Evolutionary conservation across 768 basidiomycete genomes (phyloP).

Genomic region (Pisolithus albus): DNA sequence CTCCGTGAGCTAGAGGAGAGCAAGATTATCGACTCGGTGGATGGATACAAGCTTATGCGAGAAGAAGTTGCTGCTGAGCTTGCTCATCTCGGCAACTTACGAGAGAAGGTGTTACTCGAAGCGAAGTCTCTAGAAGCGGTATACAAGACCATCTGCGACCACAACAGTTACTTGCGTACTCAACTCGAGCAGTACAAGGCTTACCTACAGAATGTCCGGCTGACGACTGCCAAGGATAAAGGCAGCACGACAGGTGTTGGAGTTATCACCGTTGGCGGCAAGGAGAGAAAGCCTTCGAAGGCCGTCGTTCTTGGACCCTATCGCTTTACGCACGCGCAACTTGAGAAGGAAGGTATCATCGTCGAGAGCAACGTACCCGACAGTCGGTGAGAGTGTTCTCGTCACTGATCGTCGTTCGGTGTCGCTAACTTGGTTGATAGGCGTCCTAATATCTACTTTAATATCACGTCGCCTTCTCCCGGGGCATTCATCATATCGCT

Average conservation of each 20-base stretch:
- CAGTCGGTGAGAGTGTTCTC: constrained; percentile 64
- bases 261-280: constrained; percentile 91
- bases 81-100: constrained; percentile 90
- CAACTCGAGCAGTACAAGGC: constrained; percentile 99
- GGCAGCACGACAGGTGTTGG: constrained; percentile 84
- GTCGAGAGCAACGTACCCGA: constrained; percentile 99
- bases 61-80: constrained; percentile 96
- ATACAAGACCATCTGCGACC: constrained; percentile 99
- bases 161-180: constrained; percentile 93
- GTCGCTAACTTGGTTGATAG: constrained; percentile 34
- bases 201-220: constrained; percentile 93
- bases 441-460: constrained; percentile 98
- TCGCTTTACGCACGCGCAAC: constrained; percentile 93
- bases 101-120: constrained; percentile 92
- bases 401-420: not conserved
- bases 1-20: constrained; percentile 90
- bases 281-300: constrained; percentile 91
- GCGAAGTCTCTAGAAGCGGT: constrained; percentile 91
- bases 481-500: constrained; percentile 98
- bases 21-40: constrained; percentile 72
- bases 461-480: constrained; percentile 94
- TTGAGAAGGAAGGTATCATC: constrained; percentile 99
- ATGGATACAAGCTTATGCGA: constrained; percentile 92
- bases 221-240: constrained; percentile 85
- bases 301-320: constrained; percentile 89